phyloP scores from a whole-genome alignment of 2,329 filamentous ascomycete species.

The Penicillium sclerotigenum region DNA sequence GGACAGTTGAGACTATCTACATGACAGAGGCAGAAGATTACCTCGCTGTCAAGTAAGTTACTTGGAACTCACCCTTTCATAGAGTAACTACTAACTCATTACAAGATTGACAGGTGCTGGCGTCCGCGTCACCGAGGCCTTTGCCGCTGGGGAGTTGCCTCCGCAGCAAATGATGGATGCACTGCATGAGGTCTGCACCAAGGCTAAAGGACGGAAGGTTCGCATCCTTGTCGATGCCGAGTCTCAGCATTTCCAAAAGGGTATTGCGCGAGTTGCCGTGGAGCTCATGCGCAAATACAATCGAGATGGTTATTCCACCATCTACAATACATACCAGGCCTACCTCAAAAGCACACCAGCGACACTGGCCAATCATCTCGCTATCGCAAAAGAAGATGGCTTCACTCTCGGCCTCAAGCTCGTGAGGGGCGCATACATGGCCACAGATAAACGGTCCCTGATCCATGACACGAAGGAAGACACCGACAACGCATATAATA shows the following conservation, averaged over 20 bases:
- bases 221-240: conserved; percentile 82
- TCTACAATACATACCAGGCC: conserved; percentile 79
- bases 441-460: conserved; percentile 64
- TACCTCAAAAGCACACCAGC: conserved; percentile 65
- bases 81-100: background rate
- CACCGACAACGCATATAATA: conserved; percentile 71
- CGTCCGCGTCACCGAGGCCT: conserved; percentile 61
- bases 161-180: conserved; percentile 63
- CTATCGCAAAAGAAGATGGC: conserved; percentile 54
- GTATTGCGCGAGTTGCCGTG: conserved; percentile 78
- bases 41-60: conserved; percentile 58
- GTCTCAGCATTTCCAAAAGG: conserved; percentile 71
- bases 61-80: background rate
- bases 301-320: conserved; percentile 58
- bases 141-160: conserved; percentile 62
- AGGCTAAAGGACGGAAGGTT: conserved; percentile 59
- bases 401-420: conserved; percentile 72
- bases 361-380: conserved; percentile 60
- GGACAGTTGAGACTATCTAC: conserved; percentile 68
- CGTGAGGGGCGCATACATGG: conserved; percentile 71
- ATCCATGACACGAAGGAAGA: conserved; percentile 70
- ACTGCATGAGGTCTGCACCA: conserved; percentile 67
- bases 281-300: conserved; percentile 77
- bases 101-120: conserved; percentile 73
- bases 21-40: conserved; percentile 53